Base-by-base conservation (phyloP, 495 filamentous ascomycete species). In the Talaromyces liani region DNA sequence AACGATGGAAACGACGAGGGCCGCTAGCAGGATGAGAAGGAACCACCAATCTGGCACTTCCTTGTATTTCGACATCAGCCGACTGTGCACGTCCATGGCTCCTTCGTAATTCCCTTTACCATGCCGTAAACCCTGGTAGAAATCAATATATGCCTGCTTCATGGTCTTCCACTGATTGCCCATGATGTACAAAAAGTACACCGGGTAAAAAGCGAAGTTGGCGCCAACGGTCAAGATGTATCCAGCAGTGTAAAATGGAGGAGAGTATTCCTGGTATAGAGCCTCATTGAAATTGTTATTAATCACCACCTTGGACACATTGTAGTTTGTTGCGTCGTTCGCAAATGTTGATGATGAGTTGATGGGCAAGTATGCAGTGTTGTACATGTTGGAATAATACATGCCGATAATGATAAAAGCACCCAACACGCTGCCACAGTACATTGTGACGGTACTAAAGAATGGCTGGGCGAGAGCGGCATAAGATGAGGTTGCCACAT, bases 401-500 rank as follows among this genome's bases (percentile, higher is more conserved):
- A 84, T 73, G 7, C 72, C 76, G 22, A 79, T 63, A 10, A 76
- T 76, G 10, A 77, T 70, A 47, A 83, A 68, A 27, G 76, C 66
- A n/a, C 75, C 75, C 34, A 76, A 33, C 7, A 81, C 41, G 7
- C 79, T 67, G 8, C 80, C 80, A 54, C 82, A 66, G 25, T 80
- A 47, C 2, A 76, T 79, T 60, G 80, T 84, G 16, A 66, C 51
- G 24, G 82, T 72, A 58, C 83, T 80, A 66, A 87, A 80, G 68
- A 84, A 85, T 24, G 85, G 84, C n/a, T 83, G 78, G 41, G 87
- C 81, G 33, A 88, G 75, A 8, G 85, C 85, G 27, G 81, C 84
- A 25, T 73, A 72, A 24, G 80, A 71, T 66, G 82, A 85, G 16
- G 79, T 78, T 51, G 86, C 72, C 39, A 82, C 76, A 7, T 80